Evolutionary conservation across 2,329 filamentous ascomycete genomes (phyloP).

Genomic region (Aspergillus bombycis): DNA sequence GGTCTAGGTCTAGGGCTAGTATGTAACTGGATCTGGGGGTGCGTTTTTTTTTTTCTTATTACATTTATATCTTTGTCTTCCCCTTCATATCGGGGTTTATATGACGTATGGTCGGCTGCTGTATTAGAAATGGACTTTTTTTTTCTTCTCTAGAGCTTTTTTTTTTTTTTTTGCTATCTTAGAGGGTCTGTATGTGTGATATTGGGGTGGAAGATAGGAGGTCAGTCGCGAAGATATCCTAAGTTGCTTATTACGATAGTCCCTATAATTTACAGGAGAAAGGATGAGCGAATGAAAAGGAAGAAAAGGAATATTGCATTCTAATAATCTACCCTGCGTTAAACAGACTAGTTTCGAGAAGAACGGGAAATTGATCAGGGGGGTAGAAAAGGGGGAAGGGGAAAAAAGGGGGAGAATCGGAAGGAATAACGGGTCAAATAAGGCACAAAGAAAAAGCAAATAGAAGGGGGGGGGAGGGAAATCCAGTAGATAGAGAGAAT

Average conservation of each 20-base stretch:
- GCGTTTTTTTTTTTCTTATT: too few species aligned
- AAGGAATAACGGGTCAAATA: background rate
- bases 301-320: background rate
- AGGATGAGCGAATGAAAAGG: background rate
- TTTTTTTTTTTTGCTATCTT: background rate
- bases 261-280: background rate
- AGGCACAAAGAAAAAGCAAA: background rate
- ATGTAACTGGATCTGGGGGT: background rate
- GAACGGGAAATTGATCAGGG: background rate
- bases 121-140: background rate
- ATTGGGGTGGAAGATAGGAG: background rate
- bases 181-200: background rate
- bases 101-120: background rate
- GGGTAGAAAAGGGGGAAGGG: background rate
- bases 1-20: background rate
- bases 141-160: background rate
- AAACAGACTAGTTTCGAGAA: background rate
- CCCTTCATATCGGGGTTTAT: background rate
- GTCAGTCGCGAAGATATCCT: too few species aligned
- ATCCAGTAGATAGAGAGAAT: background rate
- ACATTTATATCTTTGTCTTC: background rate
- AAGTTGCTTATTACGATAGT: background rate
- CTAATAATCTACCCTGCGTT: background rate
- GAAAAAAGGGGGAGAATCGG: slow-evolving; percentile 20
- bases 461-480: background rate